Evolutionary conservation across 176 grass and related monocot genomes (phyloP).

Genomic region (Oryza glumipatula): DNA sequence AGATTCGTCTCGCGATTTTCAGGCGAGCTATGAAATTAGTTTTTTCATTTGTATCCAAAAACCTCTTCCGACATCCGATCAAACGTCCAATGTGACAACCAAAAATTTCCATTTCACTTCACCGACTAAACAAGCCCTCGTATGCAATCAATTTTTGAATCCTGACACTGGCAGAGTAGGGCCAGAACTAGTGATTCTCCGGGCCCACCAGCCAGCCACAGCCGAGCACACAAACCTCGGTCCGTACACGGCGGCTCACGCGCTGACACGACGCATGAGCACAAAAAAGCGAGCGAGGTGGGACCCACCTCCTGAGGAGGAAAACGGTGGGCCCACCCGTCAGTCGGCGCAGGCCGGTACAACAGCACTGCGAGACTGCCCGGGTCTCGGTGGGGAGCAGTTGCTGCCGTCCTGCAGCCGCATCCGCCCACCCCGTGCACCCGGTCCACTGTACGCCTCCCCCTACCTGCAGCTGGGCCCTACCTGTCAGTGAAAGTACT

Average conservation of each 20-base stretch:
- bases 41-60: too few species aligned
- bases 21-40: too few species aligned
- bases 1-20: too few species aligned
- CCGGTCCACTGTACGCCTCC: neutral
- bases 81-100: too few species aligned
- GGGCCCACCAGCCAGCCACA: neutral
- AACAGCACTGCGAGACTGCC: neutral
- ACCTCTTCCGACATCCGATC: too few species aligned
- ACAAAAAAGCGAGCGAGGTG: neutral
- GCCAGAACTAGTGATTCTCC: neutral
- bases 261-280: neutral
- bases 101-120: too few species aligned
- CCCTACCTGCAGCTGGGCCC: rapidly evolving
- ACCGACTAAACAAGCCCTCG: too few species aligned
- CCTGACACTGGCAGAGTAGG: neutral
- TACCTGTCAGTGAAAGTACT: neutral
- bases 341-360: neutral
- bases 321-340: neutral
- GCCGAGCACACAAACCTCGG: neutral
- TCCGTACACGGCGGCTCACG: slow-evolving; percentile 4
- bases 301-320: neutral
- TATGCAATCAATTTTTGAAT: too few species aligned
- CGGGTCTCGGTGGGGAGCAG: slow-evolving; percentile 18
- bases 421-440: neutral
- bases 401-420: slow-evolving; percentile 28